Evolutionary conservation across 495 filamentous ascomycete genomes (phyloP).

Genomic region (Haplographium delicatum): DNA sequence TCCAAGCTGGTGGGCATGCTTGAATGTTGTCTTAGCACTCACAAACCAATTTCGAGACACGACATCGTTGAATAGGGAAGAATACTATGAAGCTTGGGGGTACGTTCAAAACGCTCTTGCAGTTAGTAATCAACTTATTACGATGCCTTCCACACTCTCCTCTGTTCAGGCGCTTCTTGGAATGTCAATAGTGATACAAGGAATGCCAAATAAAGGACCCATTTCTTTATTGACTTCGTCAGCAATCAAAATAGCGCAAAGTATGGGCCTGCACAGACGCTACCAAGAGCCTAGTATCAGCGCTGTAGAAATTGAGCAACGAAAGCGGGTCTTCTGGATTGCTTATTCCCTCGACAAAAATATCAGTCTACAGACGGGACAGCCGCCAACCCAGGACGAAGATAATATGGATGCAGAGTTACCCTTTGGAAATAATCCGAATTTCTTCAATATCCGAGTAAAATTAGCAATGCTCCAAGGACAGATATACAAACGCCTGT

Average conservation of each 20-base stretch:
- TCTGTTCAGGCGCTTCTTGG: constrained; percentile 88
- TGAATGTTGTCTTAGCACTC: constrained; percentile 90
- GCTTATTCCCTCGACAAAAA: constrained; percentile 94
- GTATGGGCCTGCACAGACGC: constrained; percentile 89
- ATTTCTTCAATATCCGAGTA: constrained; percentile 83
- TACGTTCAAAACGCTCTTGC: constrained; percentile 96
- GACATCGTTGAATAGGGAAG: constrained; percentile 77
- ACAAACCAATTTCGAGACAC: constrained; percentile 83
- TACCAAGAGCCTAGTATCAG: constrained; percentile 85
- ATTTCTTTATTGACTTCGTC: constrained; percentile 86
- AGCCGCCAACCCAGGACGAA: constrained; percentile 91
- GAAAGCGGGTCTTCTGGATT: constrained; percentile 96
- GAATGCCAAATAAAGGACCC: constrained; percentile 90
- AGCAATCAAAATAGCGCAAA: constrained; percentile 87
- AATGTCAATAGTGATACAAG: constrained; percentile 92
- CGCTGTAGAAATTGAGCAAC: constrained; percentile 80
- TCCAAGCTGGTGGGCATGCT: constrained; percentile 93
- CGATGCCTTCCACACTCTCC: constrained; percentile 82
- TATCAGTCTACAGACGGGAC: constrained; percentile 81
- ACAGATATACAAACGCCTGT: constrained; percentile 87
- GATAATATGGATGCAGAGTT: constrained; percentile 98
- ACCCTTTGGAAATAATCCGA: constrained; percentile 86
- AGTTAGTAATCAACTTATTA: constrained; percentile 80
- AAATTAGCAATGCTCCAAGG: constrained; percentile 85
- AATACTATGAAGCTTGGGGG: constrained; percentile 84